phyloP scores from a whole-genome alignment of 2,329 filamentous ascomycete species.

The Colletotrichum plurivorum region DNA sequence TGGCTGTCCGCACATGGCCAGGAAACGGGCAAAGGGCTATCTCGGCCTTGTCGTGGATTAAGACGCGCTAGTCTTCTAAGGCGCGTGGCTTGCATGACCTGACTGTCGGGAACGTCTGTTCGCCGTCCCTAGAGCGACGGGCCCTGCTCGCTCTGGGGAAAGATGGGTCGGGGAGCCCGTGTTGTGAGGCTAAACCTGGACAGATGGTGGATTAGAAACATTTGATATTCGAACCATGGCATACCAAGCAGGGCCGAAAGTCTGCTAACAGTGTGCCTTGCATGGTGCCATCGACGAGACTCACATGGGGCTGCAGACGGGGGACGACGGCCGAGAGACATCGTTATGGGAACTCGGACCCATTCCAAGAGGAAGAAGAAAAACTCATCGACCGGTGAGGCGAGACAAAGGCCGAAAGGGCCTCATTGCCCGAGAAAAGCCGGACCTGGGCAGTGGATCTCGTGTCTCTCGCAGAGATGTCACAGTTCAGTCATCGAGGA shows the following conservation, averaged over 20 bases:
- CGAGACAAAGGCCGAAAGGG: slow-evolving; percentile 4
- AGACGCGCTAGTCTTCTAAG: neutral
- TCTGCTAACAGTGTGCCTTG: neutral
- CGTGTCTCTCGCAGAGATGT: slow-evolving; percentile 19
- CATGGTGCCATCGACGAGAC: neutral
- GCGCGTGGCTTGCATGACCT: neutral
- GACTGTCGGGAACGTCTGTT: slow-evolving; percentile 3
- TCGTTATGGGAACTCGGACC: slow-evolving; percentile 6
- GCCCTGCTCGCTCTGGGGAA: neutral
- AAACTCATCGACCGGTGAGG: neutral
- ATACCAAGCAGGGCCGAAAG: neutral
- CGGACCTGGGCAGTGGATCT: neutral
- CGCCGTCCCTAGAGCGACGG: neutral
- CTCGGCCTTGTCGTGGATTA: slow-evolving; percentile 20
- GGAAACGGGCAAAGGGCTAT: slow-evolving; percentile 2
- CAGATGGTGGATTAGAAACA: too few species aligned
- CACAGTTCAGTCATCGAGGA: neutral
- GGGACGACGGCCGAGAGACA: slow-evolving; percentile 16
- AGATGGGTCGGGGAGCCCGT: too few species aligned
- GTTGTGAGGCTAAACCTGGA: too few species aligned
- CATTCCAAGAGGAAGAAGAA: neutral
- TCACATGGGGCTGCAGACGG: too few species aligned
- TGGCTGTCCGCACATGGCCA: neutral
- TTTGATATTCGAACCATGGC: neutral
- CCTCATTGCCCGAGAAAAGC: slow-evolving; percentile 19